phyloP scores from a whole-genome alignment of 345 rosid genomes.

The Arabis hirsuta region DNA sequence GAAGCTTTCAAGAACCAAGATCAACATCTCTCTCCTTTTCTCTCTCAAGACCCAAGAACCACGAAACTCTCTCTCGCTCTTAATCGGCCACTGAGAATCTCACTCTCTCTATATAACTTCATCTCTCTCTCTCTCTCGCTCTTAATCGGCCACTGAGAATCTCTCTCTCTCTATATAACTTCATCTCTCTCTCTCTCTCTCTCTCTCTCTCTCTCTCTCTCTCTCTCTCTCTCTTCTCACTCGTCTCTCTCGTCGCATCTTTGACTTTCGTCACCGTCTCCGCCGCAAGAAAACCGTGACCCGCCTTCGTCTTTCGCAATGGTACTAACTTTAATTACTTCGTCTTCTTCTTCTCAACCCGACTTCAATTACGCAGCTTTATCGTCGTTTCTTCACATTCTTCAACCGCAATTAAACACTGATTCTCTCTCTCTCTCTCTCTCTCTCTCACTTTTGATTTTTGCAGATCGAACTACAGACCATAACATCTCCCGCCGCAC shows the following conservation, averaged over 20 bases:
- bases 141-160: not conserved
- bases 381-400: slow-evolving; percentile 19
- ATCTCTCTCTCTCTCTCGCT: too few relatives aligned
- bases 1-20: slow-evolving; percentile 25
- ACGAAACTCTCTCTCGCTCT: not conserved
- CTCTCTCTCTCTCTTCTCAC: slow-evolving; percentile 8
- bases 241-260: slow-evolving; percentile 4
- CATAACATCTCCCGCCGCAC: not conserved
- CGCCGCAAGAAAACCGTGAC: slow-evolving; percentile 37
- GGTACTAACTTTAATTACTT: slow-evolving; percentile 29
- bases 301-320: slow-evolving; percentile 29
- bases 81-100: not conserved
- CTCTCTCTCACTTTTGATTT: not conserved
- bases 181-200: too few relatives aligned
- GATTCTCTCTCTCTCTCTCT: slow-evolving; percentile 17
- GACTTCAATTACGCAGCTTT: not conserved
- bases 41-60: not conserved
- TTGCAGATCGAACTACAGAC: slow-evolving; percentile 30
- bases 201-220: not conserved
- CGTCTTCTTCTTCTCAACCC: not conserved
- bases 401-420: not conserved
- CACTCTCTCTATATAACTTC: not conserved
- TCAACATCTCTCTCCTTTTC: not conserved
- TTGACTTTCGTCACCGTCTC: slow-evolving; percentile 32
- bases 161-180: not conserved